Evolutionary conservation across 805 yeast species (phyloP), one percentile per base, ranked within the genome.

Genomic region (Sugiyamaella marilandica): DNA sequence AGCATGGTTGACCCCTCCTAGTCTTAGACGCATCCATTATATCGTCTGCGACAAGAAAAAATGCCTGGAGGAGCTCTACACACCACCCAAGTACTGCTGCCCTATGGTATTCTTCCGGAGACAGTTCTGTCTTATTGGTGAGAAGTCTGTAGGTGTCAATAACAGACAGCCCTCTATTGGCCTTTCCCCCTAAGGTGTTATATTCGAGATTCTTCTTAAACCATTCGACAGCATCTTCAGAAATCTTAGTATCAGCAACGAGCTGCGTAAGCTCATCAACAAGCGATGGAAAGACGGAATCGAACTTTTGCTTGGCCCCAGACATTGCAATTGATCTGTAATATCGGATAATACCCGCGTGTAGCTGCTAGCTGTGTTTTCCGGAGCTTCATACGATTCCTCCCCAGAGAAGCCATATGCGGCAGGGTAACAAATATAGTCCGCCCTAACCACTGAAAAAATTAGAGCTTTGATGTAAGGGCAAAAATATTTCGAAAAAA

Each of bases 1-100:
- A 94, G 73, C 99, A 94, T 60, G 97, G 94, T 73, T 92, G 97
- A 55, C 97, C 99, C 70, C 99, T 85, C 78, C 99, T 87, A 41
- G 99, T 94, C 70, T 88, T 85, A 33, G 96, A 87, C 61, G 83
- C 82, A 70, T 94, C 99, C 99, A 94, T 94, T 83, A 94, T 94
- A 69, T 94, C 99, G 70, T 94, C 99, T 32, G 98, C 95, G 53
- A 94, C 98, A 64, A 94, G 78, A 77, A 94, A 94, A 70, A 88
- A 94, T 1, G 97, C 98, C 74, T 92, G 99, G 62, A 92, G 77
- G 21, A 94, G 78, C 74, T 94, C 99, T 61, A 94, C 82, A 62
- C 89, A 78, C 99, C 99, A 94, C 19, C 99, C 99, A 59, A 94
- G 77, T 47, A 91, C 74, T 9, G 97, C 94, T 36, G 88, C 87